Base-by-base conservation (phyloP, 2,329 filamentous ascomycete genomes). In the Cytospora mali region DNA sequence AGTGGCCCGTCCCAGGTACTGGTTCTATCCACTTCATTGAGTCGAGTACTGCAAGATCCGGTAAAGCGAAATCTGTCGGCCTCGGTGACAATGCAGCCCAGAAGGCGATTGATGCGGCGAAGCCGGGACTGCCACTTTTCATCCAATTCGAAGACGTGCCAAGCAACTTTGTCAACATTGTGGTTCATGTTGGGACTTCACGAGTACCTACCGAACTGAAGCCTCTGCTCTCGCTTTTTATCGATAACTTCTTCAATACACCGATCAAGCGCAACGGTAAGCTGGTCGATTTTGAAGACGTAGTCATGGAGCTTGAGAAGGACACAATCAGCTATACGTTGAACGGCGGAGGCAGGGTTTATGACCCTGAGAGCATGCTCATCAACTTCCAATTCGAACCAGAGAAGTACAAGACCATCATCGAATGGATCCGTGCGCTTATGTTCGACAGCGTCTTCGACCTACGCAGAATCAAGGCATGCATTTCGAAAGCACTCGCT, bases 141-240 rank as follows among this genome's bases (percentile, higher is more conserved):
- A 83, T 99, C n/a, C 94, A 99, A 75, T 99, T 96, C 68, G 95
- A 99, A 76, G 89, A 97, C 71, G 93, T 98, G 16, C 89, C 90
- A 2, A 96, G 92, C 64, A 96, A 92, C 72, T 99, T 99, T 74
- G 92, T 96, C 7, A 90, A 94, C 69, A 84, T 98, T 62, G 89
- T 87, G 54, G 76, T 98, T 25, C 86, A 95, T 61, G 80, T 98
- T 55, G 92, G 92, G 58, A 96, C 93, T 0, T 84, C 87, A 2
- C 80, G 86, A 33, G 81, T 97, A 1, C 92, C 93, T 0, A 83
- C 90, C n/a, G 85, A 93, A 66, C 83, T 94, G 64, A 93, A 94
- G 72, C 95, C 95, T 4, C 77, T 99, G 25, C 80, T 98, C 54
- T 84, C 89, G 3, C 83, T 98, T 48, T 98, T 96, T 71, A 88